Evolutionary conservation across 129 eudicot genomes (phyloP), one percentile per base, ranked within the genome.

Genomic region (Glebionis coronaria): DNA sequence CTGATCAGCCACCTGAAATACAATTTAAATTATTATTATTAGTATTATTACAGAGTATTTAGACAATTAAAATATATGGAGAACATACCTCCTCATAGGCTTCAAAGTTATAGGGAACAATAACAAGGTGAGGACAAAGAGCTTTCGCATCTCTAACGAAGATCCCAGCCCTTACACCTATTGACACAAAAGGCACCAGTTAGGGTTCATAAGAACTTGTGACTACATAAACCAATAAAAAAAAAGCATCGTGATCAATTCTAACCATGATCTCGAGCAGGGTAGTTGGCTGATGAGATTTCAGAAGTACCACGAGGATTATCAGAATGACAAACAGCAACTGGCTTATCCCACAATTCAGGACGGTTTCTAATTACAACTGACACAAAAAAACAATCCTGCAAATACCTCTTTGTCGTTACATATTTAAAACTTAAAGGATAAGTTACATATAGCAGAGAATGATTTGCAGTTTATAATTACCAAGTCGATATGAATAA

Each of bases 301-400:
- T 93, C 97, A 57, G 99, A 87, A 44, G 97, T 89, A 25, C 99
- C 99, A 63, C 90, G 95, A 44, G 95, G 86, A 77, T 76, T 93
- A 77, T 93, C 97, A 28, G 99, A 93, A 78, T 93, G 99, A 76
- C 97, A 93, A 69, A 93, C 95, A 58, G 95, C 97, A 80, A 93
- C 97, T 65, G 99, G 97, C 77, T 86, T 93, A 68, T 79, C 85
- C 74, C 65, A 71, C 61, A 88, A 76, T 53, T 84, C 97, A 66
- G 96, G 91, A 66, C 25, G 81, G 28, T 84, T 86, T 73, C 86
- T 86, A 73, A 82, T 84, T 23, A 89, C 88, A 53, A 93, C 99
- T 12, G 97, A 83, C 40, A 89, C 97, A 81, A 93, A 93, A 76
- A 93, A 93, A 57, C 97, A 89, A 70, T 93, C 99, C 99, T 93